These are phyloP conservation scores for Saccharomycopsis hybrid DNA, from an alignment of 1,139 yeast genomes.

Conservation along the genomic window DNA sequence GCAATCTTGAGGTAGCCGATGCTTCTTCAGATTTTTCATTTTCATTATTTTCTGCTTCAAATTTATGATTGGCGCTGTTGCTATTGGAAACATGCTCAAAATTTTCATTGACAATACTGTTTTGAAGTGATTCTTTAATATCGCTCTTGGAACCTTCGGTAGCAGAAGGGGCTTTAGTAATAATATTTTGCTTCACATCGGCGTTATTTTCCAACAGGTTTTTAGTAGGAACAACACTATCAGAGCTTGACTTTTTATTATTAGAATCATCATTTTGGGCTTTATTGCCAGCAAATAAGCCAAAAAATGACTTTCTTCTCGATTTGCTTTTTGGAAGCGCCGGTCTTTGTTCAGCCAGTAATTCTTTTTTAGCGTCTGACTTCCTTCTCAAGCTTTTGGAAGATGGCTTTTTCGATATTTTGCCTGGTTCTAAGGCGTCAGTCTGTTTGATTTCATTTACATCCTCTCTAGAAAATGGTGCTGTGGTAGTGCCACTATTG, in stretches of 20 bases:
- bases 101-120: no score
- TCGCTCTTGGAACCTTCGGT: not conserved
- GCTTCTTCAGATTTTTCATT: no score
- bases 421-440: no score
- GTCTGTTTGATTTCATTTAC: no score
- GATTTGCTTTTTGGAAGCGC: not conserved
- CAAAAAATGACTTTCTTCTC: conserved; percentile 14
- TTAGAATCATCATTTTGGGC: not conserved
- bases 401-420: not conserved
- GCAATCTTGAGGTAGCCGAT: no score
- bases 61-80: no score
- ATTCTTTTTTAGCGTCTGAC: not conserved
- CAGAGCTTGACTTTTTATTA: not conserved
- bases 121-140: no score
- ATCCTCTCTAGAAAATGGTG: no score
- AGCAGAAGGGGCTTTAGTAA: conserved; percentile 2
- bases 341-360: not conserved
- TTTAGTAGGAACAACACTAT: not conserved
- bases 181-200: not conserved
- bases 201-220: conserved; percentile 1
- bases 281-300: conserved; percentile 1
- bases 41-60: no score
- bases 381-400: not conserved
- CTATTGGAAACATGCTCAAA: no score
- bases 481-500: no score